Evolutionary conservation across 2,329 filamentous ascomycete species (phyloP), one percentile per base, ranked within the genome.

Genomic region (Penicillium frequentans): DNA sequence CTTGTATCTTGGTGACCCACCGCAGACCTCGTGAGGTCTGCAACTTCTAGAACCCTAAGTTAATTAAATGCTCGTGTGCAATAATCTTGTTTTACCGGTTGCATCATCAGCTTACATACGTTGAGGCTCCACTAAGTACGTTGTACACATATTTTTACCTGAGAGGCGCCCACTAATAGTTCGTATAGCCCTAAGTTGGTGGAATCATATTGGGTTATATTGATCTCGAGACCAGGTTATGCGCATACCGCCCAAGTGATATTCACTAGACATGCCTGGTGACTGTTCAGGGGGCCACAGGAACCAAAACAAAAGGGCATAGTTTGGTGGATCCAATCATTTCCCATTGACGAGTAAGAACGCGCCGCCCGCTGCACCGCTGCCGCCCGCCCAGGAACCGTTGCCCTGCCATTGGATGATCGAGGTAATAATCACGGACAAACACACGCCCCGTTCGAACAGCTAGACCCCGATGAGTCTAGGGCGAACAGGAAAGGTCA

Each of bases 401-500:
- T 52, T 26, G 5, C 11, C n/a, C 26, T 43, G n/a, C 23, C 2
- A 55, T 55, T 49, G 49, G 55, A 35, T 43, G 13, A n/a, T n/a
- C 39, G 16, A 21, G 29, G 27, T n/a, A 14, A 43, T 31, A 21
- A 7, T 23, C 37, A 19, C 16, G 35, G 42, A 52, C 26, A 27
- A 43, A 56, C 42, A 11, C 19, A 23, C 24, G 27, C 37, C 37
- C 50, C 29, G 29, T 52, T 46, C 49, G 11, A 39, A 8, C 49
- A 43, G 31, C 52, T 54, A 54, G 24, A 43, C 52, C 52, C 11
- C 21, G 31, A 42, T 24, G 21, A 49, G 52, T 26, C 33, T 54
- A 54, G 52, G 43, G 52, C 19, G 16, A 52, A 29, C 55, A 42
- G 45, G 43, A 49, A 51, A 24, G 19, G 19, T 8, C 14, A 7